Evolutionary conservation across 1,284 basidiomycete species (phyloP).

Genomic region (Taiwanofungus camphoratus): DNA sequence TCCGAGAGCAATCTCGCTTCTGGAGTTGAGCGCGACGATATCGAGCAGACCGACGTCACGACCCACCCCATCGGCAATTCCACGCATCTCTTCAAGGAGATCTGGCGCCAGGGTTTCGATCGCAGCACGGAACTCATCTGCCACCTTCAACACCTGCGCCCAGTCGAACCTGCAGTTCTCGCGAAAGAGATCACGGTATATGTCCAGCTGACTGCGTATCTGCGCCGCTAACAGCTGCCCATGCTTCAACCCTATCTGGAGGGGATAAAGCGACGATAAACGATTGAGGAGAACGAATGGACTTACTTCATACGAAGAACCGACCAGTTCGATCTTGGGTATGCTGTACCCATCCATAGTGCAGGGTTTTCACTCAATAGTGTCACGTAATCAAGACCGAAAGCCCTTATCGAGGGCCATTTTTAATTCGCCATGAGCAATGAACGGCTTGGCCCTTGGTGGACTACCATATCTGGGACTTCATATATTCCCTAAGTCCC

Average conservation of each 20-base stretch:
- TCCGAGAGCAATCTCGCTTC: conserved; percentile 34
- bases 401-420: too few species aligned
- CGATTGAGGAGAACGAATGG: neutral
- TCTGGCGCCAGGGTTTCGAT: conserved; percentile 25
- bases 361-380: too few species aligned
- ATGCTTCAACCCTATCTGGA: conserved; percentile 29
- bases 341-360: neutral
- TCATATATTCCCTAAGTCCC: too few species aligned
- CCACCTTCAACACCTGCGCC: conserved; percentile 25
- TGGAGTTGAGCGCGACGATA: conserved; percentile 31
- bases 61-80: conserved; percentile 27
- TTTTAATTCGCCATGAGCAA: too few species aligned
- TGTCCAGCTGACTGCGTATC: conserved; percentile 26
- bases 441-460: too few species aligned
- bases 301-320: conserved; percentile 21
- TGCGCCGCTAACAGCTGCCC: conserved; percentile 24
- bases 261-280: neutral
- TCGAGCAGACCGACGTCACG: conserved; percentile 23
- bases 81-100: conserved; percentile 30
- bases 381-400: too few species aligned
- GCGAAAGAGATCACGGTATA: conserved; percentile 29
- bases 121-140: conserved; percentile 22
- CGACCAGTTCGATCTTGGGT: conserved; percentile 16
- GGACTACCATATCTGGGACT: too few species aligned
- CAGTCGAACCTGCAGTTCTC: conserved; percentile 28